Evolutionary conservation across 1,284 basidiomycete genomes (phyloP).

Genomic region (Vanrija sp.): DNA sequence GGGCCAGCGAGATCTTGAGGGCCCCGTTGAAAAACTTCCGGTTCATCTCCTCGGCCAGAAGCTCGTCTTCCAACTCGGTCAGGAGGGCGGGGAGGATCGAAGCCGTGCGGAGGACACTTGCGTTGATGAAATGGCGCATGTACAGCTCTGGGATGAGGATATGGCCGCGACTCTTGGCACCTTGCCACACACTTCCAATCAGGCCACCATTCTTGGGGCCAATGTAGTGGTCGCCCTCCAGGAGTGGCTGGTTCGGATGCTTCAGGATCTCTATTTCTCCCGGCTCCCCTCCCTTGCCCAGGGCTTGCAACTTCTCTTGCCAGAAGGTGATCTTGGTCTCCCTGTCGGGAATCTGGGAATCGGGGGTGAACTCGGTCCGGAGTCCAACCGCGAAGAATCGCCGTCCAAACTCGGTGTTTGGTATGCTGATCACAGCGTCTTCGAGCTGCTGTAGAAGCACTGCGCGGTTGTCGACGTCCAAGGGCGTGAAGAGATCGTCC

Average conservation of each 20-base stretch:
- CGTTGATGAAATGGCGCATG: conserved; percentile 23
- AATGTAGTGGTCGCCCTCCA: conserved; percentile 17
- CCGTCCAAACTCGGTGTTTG: conserved; percentile 20
- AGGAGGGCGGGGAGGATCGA: conserved; percentile 26
- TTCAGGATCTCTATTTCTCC: neutral
- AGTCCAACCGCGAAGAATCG: conserved; percentile 20
- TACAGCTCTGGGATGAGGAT: conserved; percentile 23
- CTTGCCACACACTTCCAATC: conserved; percentile 5
- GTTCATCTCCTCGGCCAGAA: conserved; percentile 29
- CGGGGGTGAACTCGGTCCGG: conserved; percentile 25
- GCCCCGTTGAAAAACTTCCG: conserved; percentile 3
- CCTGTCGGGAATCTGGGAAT: conserved; percentile 11
- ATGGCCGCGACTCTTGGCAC: neutral
- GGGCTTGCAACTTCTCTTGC: neutral
- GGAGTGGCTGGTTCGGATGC: conserved; percentile 20
- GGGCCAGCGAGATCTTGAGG: conserved; percentile 10
- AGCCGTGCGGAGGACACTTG: conserved; percentile 22
- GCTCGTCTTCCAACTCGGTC: conserved; percentile 21
- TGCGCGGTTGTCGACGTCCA: conserved; percentile 10
- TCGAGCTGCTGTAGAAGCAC: conserved; percentile 11
- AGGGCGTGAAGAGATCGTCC: conserved; percentile 5
- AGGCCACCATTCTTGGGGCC: conserved; percentile 23
- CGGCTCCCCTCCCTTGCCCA: neutral
- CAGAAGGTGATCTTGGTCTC: neutral
- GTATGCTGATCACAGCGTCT: conserved; percentile 23